A percentile compares a stretch with the other conserved stretches of the same genome.
Evolutionary conservation across 176 grass and related monocot genomes (phyloP).

Genomic region (Saccharum spontaneum): DNA sequence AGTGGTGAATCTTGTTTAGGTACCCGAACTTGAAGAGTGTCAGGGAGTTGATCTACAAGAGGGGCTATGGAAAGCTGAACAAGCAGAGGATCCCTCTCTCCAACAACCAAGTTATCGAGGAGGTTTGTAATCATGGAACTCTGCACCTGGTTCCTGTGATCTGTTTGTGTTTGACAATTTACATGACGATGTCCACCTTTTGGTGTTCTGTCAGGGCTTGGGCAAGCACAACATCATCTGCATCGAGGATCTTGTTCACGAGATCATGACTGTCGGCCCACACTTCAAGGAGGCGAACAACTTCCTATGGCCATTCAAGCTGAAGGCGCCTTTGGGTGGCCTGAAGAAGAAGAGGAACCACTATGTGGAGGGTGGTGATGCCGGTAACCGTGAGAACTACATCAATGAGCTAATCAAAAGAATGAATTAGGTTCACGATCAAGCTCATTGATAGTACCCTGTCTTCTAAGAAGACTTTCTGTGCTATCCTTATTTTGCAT

Average conservation of each 20-base stretch:
- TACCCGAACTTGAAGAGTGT: constrained; percentile 96
- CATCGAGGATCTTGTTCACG: constrained; percentile 91
- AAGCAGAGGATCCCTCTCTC: constrained; percentile 74
- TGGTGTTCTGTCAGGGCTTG: constrained; percentile 45
- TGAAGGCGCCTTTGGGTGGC: constrained; percentile 71
- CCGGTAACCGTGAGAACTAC: constrained; percentile 85
- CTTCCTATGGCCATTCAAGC: constrained; percentile 93
- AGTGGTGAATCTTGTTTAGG: constrained; percentile 16
- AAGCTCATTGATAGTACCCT: not conserved
- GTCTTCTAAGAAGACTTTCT: not conserved
- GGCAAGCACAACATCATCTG: constrained; percentile 69
- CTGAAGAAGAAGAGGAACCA: constrained; percentile 92
- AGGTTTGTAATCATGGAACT: constrained; percentile 35
- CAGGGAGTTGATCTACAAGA: constrained; percentile 87
- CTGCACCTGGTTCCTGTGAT: not conserved
- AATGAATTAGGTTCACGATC: constrained; percentile 65
- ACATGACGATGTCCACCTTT: not conserved
- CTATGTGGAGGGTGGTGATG: constrained; percentile 92
- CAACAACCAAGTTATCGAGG: constrained; percentile 72
- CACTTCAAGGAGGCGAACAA: constrained; percentile 97
- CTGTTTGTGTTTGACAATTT: not conserved
- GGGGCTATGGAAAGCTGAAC: constrained; percentile 81
- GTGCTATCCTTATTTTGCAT: constrained; percentile 14
- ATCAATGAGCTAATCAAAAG: constrained; percentile 91
- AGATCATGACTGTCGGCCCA: constrained; percentile 82